phyloP scores from a whole-genome alignment of 208 protist genomes.

The Wallacemonas sp. region DNA sequence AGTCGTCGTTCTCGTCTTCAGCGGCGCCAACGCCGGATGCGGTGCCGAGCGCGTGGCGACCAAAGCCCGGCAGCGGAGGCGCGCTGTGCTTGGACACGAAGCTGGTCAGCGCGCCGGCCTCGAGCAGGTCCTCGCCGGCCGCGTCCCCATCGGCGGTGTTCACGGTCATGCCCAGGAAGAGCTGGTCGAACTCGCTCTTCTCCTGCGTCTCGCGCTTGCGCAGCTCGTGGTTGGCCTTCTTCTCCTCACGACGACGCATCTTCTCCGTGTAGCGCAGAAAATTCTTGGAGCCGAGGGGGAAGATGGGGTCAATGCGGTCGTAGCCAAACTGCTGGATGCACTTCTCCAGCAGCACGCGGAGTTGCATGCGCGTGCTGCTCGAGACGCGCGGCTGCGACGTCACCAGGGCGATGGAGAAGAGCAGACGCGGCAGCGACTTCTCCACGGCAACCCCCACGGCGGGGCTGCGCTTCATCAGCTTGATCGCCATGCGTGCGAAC shows the following conservation, averaged over 20 bases:
- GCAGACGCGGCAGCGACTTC: constrained; percentile 64
- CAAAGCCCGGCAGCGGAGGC: constrained; percentile 25
- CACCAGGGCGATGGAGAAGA: constrained; percentile 78
- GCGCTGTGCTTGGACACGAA: constrained; percentile 66
- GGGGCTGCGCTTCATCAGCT: constrained; percentile 75
- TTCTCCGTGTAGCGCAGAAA: constrained; percentile 86
- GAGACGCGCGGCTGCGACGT: constrained; percentile 82
- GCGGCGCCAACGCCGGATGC: constrained; percentile 2
- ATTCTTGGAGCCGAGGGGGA: constrained; percentile 84
- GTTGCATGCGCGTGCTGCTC: constrained; percentile 79
- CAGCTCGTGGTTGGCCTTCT: constrained; percentile 69
- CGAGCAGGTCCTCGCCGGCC: constrained; percentile 67
- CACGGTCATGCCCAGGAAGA: constrained; percentile 81
- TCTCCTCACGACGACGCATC: constrained; percentile 83
- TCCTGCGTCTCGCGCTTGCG: constrained; percentile 50
- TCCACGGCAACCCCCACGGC: constrained; percentile 52
- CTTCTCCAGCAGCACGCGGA: constrained; percentile 84
- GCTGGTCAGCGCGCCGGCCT: constrained; percentile 71
- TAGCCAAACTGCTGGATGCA: constrained; percentile 83
- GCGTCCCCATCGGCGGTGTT: constrained; percentile 48
- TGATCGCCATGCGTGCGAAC: constrained; percentile 84
- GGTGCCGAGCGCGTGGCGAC: constrained; percentile 27
- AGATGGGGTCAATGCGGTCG: constrained; percentile 75
- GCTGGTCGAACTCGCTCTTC: constrained; percentile 79
- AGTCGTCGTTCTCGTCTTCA: constrained; percentile 23